Conservation (phyloP, 75 land plant species). For the Chamaecyparis obtusa region DNA sequence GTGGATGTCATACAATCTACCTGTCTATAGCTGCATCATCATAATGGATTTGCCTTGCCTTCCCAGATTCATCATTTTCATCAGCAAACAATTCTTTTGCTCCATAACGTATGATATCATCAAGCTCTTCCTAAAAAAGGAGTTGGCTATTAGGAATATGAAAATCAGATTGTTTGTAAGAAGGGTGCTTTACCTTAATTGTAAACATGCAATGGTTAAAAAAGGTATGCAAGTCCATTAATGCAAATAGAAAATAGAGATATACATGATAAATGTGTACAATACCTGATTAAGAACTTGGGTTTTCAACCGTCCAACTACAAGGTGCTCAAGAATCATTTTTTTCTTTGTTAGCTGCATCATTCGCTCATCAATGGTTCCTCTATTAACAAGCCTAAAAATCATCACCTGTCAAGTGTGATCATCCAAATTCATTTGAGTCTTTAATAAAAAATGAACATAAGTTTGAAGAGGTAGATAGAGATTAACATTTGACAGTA, state of each 20-base stretch:
- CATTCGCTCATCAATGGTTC: conserved; percentile 98
- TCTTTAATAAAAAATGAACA: background rate
- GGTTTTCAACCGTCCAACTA: conserved; percentile 87
- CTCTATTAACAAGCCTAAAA: conserved; percentile 84
- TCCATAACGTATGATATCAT: conserved; percentile 96
- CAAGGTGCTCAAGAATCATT: conserved; percentile 97
- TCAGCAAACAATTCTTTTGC: conserved; percentile 93
- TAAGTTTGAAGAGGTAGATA: background rate
- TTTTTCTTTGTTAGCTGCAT: conserved; percentile 99
- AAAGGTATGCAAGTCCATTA: background rate
- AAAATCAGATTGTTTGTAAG: background rate
- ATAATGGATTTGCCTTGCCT: conserved; percentile 91
- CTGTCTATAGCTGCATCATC: conserved; percentile 99
- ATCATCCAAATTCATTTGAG: conserved; percentile 1
- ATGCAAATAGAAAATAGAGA: background rate
- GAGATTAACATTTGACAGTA: background rate
- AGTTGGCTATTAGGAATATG: background rate
- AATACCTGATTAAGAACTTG: conserved; percentile 92
- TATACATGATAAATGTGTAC: background rate
- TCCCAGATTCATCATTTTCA: conserved; percentile 78
- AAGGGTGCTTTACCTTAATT: background rate
- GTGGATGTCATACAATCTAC: conserved; percentile 20
- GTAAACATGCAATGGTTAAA: background rate
- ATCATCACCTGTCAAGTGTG: conserved; percentile 82
- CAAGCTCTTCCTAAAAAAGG: conserved; percentile 84